Evolutionary conservation across 2,329 filamentous ascomycete genomes (phyloP).

Genomic region (Calonectria hawksworthii): DNA sequence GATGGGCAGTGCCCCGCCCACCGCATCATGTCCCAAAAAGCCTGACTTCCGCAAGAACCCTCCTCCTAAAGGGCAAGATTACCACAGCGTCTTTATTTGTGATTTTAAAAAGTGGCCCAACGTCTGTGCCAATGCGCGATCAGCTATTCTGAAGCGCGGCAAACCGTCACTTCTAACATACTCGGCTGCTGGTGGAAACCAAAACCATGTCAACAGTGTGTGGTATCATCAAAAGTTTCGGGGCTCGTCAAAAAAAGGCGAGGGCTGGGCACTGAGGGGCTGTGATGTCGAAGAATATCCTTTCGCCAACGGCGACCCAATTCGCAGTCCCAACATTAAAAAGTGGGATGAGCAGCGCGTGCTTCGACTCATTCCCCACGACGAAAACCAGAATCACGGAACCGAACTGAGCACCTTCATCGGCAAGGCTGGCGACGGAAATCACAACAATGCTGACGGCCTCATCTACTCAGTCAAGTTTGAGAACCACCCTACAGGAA

Average conservation of each 20-base stretch:
- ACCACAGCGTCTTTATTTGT: background rate
- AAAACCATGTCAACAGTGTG: background rate
- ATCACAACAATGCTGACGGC: background rate
- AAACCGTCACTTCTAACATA: background rate
- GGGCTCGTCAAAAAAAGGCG: background rate
- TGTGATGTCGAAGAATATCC: background rate
- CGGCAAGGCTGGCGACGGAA: background rate
- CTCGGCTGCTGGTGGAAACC: background rate
- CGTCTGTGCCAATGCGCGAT: background rate
- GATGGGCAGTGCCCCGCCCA: background rate
- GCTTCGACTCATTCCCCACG: background rate
- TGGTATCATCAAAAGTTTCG: background rate
- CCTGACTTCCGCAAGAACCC: background rate
- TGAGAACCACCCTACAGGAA: background rate
- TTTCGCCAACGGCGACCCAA: background rate
- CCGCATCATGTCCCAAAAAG: background rate
- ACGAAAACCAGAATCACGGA: background rate
- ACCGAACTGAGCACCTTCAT: background rate
- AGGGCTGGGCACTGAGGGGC: background rate
- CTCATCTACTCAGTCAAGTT: background rate
- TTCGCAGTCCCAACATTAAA: background rate
- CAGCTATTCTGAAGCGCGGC: background rate
- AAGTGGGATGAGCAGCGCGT: background rate
- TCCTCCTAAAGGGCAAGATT: background rate
- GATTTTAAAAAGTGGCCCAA: background rate